A percentile compares a stretch with the other conserved stretches of the same genome.
Conservation (phyloP, 768 basidiomycete genomes). For the Rhodotorula diobovata region DNA sequence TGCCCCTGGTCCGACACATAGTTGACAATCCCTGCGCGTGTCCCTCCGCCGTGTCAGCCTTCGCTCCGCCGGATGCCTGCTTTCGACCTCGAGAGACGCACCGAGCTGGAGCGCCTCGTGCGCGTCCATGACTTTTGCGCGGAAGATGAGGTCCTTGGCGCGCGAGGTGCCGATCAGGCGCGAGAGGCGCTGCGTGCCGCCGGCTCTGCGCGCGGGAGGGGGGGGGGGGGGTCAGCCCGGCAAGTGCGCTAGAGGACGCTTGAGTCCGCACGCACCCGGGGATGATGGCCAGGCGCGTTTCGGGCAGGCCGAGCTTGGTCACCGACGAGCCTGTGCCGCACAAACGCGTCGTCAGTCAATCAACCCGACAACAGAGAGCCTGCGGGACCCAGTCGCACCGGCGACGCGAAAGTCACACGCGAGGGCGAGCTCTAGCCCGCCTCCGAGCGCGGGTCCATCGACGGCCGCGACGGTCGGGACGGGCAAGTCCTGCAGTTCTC, state of each 20-base stretch:
- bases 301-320: constrained; percentile 82
- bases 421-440: constrained; percentile 81
- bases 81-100: constrained; percentile 47
- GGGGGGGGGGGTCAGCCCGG: neutral
- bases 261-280: constrained; percentile 60
- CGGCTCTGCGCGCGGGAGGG: constrained; percentile 51
- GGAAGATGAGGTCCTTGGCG: constrained; percentile 83
- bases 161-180: constrained; percentile 71
- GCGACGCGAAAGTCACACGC: constrained; percentile 87
- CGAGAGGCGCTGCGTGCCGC: constrained; percentile 77
- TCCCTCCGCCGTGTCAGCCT: neutral
- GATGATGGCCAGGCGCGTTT: constrained; percentile 72
- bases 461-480: constrained; percentile 83
- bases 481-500: constrained; percentile 71
- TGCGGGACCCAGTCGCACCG: constrained; percentile 52
- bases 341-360: no score
- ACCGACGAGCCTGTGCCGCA: constrained; percentile 50
- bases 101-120: constrained; percentile 68
- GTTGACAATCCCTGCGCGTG: constrained; percentile 26
- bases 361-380: neutral
- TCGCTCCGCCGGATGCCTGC: neutral
- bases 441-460: constrained; percentile 87
- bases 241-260: no score
- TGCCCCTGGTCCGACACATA: constrained; percentile 11
- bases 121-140: constrained; percentile 65